Percentiles rank a stretch among this genome's conserved stretches.
phyloP scores from a whole-genome alignment of 805 yeast species.

The Tanozyma kutaoensis region DNA sequence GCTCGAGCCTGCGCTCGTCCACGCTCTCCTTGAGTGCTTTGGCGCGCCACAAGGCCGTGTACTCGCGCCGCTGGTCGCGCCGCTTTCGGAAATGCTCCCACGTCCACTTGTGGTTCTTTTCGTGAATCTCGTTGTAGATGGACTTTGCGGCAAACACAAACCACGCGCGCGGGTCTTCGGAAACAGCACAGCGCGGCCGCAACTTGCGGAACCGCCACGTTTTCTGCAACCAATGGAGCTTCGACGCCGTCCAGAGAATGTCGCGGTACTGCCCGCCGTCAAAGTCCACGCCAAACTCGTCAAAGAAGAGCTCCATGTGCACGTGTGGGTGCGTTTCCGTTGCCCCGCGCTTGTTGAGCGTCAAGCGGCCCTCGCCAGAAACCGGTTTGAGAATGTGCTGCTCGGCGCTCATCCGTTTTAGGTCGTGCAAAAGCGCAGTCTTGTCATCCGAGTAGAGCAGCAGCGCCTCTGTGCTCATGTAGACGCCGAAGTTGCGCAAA shows the following conservation, averaged over 20 bases:
- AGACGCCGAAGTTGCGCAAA: slow-evolving; percentile 60
- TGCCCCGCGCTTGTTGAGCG: slow-evolving; percentile 68
- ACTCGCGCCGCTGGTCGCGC: slow-evolving; percentile 57
- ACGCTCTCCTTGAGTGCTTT: slow-evolving; percentile 24
- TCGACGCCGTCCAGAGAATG: slow-evolving; percentile 67
- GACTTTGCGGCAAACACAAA: slow-evolving; percentile 67
- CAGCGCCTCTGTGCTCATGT: slow-evolving; percentile 65
- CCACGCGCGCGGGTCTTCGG: slow-evolving; percentile 71
- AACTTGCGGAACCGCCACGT: slow-evolving; percentile 62
- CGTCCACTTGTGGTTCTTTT: slow-evolving; percentile 67
- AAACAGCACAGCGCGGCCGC: slow-evolving; percentile 44
- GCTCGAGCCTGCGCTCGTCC: slow-evolving; percentile 26
- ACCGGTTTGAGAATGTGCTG: slow-evolving; percentile 76
- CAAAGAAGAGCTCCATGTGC: slow-evolving; percentile 63
- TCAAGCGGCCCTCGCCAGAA: slow-evolving; percentile 72
- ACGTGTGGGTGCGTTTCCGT: slow-evolving; percentile 59
- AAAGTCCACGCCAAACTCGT: slow-evolving; percentile 77
- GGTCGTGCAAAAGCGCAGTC: slow-evolving; percentile 33
- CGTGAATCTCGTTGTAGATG: slow-evolving; percentile 69
- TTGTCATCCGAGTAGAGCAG: slow-evolving; percentile 35
- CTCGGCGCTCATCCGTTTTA: slow-evolving; percentile 22
- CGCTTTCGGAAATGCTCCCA: slow-evolving; percentile 73
- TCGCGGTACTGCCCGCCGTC: slow-evolving; percentile 80
- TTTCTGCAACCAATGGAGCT: slow-evolving; percentile 63
- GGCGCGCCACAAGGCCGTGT: slow-evolving; percentile 54